phyloP scores from a whole-genome alignment of 805 yeast species.

The Zygosaccharomyces gambellarensis region DNA sequence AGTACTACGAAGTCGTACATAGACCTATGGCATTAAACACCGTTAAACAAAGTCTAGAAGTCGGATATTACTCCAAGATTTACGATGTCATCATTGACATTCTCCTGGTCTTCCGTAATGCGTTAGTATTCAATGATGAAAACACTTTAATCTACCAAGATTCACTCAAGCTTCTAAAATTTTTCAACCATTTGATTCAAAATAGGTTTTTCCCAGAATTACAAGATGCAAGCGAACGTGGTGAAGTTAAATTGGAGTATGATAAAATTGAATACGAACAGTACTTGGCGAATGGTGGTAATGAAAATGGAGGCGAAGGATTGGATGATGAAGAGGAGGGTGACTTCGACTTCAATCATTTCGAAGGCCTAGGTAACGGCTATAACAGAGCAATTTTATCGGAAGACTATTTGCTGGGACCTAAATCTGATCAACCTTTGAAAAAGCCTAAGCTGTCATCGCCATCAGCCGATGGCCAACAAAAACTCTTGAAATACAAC shows the following conservation, averaged over 20 bases:
- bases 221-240: constrained; percentile 29
- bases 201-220: constrained; percentile 27
- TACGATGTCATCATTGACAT: constrained; percentile 57
- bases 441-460: constrained; percentile 13
- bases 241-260: constrained; percentile 30
- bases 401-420: constrained; percentile 30
- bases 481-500: constrained; percentile 27
- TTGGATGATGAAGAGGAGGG: constrained; percentile 21
- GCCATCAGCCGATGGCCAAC: constrained; percentile 16
- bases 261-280: constrained; percentile 31
- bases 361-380: constrained; percentile 34
- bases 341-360: constrained; percentile 28
- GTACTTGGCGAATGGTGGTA: constrained; percentile 24
- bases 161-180: constrained; percentile 54
- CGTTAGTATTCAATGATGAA: constrained; percentile 71
- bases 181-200: constrained; percentile 39
- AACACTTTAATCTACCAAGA: constrained; percentile 67
- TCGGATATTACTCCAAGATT: constrained; percentile 49
- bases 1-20: constrained; percentile 67
- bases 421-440: constrained; percentile 10
- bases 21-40: constrained; percentile 69
- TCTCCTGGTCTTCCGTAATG: constrained; percentile 67
- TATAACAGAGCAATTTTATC: constrained; percentile 28
- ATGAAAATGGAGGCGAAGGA: constrained; percentile 13
- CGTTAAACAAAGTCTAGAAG: constrained; percentile 49